A percentile compares a stretch with the other conserved stretches of the same genome.
phyloP scores from a whole-genome alignment of 345 rosid genomes.

The Corchorus capsularis region DNA sequence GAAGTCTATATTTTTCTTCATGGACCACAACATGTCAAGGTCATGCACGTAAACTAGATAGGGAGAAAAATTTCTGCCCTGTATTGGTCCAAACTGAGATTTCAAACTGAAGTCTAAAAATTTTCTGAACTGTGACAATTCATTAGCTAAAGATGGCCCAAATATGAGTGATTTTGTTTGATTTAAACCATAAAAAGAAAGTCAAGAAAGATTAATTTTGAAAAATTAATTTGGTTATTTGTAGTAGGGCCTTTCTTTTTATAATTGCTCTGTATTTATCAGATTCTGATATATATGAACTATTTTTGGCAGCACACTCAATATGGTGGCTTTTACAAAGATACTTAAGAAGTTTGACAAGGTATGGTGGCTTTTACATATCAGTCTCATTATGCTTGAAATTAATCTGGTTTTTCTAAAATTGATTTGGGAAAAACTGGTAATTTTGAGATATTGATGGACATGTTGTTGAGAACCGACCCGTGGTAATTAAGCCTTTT shows the following conservation, averaged over 20 bases:
- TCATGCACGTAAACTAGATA: neutral
- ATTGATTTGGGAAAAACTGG: too few species aligned
- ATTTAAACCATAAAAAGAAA: neutral
- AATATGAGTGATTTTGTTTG: neutral
- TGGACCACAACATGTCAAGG: constrained; percentile 12
- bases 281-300: constrained; percentile 21
- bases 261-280: neutral
- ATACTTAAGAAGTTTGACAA: constrained; percentile 96
- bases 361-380: constrained; percentile 42
- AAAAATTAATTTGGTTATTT: neutral
- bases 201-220: too few species aligned
- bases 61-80: neutral
- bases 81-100: neutral
- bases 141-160: neutral
- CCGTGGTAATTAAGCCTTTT: too few species aligned
- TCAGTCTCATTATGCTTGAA: constrained; percentile 9
- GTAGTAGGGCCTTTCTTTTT: neutral
- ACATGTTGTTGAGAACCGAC: too few species aligned
- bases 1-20: neutral
- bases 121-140: neutral
- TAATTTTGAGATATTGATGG: too few species aligned
- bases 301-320: constrained; percentile 66
- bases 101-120: constrained; percentile 4
- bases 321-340: constrained; percentile 84
- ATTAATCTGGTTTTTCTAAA: too few species aligned